phyloP scores from a whole-genome alignment of 2,329 filamentous ascomycete genomes.

The Madurella fahalii region DNA sequence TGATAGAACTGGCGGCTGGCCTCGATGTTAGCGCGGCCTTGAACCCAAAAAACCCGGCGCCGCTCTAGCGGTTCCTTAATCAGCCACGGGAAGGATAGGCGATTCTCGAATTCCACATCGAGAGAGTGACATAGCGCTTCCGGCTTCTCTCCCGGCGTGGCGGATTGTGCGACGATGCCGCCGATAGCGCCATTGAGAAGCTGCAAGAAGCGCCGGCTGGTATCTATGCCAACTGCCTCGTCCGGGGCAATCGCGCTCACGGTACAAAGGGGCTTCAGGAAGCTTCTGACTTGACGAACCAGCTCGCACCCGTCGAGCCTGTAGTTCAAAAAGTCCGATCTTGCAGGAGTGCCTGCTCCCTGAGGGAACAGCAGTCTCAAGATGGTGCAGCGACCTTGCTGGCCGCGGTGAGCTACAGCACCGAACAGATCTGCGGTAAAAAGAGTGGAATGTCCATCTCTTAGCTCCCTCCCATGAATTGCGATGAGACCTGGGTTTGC shows the following conservation, averaged over 20 bases:
- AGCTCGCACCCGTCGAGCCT: constrained; percentile 8
- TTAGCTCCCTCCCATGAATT: background rate
- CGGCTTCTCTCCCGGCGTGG: background rate
- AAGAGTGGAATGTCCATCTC: background rate
- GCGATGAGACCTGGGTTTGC: background rate
- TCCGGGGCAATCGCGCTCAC: background rate
- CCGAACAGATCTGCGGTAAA: background rate
- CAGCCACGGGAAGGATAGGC: constrained; percentile 6
- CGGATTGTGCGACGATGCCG: background rate
- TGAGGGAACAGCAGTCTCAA: constrained; percentile 9
- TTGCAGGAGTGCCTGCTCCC: constrained; percentile 4
- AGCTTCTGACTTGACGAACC: constrained; percentile 2
- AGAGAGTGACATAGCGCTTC: background rate
- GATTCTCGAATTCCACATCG: background rate
- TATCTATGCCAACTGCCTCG: background rate
- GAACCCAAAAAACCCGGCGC: constrained; percentile 17
- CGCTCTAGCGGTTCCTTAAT: background rate
- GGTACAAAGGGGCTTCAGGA: constrained; percentile 9
- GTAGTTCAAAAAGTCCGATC: constrained; percentile 11
- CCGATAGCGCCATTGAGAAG: background rate
- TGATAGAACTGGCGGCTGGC: constrained; percentile 18
- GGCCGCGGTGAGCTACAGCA: background rate
- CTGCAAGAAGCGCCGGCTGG: background rate
- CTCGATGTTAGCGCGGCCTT: constrained; percentile 16
- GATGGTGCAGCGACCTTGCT: background rate